These are phyloP conservation scores for Eucommia ulmoides DNA, from an alignment of 257 asterid genomes.

Conservation along the genomic window DNA sequence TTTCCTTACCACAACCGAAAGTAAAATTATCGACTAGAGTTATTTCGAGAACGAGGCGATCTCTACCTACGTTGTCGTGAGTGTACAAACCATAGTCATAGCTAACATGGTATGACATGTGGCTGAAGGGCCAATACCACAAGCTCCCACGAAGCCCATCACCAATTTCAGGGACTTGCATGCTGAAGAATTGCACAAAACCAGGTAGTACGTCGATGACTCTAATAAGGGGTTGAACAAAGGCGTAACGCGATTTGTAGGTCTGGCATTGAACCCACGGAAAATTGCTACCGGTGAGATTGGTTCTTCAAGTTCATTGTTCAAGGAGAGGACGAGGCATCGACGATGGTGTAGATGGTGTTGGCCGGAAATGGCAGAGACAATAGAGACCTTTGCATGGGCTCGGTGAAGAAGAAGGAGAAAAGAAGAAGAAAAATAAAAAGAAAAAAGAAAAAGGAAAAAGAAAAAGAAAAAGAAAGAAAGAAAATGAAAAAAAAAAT, in stretches of 20 bases:
- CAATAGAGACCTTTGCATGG: too few species aligned
- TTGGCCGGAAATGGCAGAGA: too few species aligned
- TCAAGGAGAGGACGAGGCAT: too few species aligned
- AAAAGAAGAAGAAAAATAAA: too few species aligned
- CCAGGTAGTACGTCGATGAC: slow-evolving; percentile 45
- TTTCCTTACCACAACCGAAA: slow-evolving; percentile 69
- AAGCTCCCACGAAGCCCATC: slow-evolving; percentile 45
- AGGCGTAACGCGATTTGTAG: slow-evolving; percentile 58
- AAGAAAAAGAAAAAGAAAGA: too few species aligned
- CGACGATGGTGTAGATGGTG: too few species aligned
- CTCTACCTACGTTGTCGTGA: slow-evolving; percentile 53
- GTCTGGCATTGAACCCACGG: slow-evolving; percentile 95
- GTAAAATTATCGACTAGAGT: slow-evolving; percentile 30
- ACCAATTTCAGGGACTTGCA: slow-evolving; percentile 46
- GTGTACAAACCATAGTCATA: slow-evolving; percentile 88
- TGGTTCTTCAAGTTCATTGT: too few species aligned
- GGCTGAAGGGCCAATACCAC: slow-evolving; percentile 33
- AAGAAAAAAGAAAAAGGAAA: too few species aligned
- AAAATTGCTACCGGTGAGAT: slow-evolving; percentile 76
- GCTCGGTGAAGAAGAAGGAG: too few species aligned
- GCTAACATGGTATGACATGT: slow-evolving; percentile 46
- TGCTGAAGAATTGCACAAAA: slow-evolving; percentile 44
- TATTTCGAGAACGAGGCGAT: slow-evolving; percentile 37
- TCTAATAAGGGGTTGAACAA: slow-evolving; percentile 48
- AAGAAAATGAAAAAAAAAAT: too few species aligned